A percentile compares a stretch with the other conserved stretches of the same genome.
These are phyloP conservation scores for Simmondsia chinensis DNA, from an alignment of 148 eudicot genomes.

Conservation along the genomic window DNA sequence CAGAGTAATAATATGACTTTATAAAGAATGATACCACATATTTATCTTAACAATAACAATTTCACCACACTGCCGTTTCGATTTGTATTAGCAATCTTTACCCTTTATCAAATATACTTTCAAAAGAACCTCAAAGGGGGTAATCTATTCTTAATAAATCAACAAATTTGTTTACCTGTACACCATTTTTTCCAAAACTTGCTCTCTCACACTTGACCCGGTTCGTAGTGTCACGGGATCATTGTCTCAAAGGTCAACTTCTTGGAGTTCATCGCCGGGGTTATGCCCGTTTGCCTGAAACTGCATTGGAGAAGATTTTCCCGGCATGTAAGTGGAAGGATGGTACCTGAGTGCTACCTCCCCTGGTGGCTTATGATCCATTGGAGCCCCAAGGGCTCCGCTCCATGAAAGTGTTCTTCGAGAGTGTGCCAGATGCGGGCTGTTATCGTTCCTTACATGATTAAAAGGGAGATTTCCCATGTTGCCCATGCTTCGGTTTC, in stretches of 20 bases:
- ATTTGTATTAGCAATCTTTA: neutral
- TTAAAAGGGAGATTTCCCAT: no score
- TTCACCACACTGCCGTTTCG: neutral
- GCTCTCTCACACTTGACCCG: neutral
- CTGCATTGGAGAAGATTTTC: conserved; percentile 16
- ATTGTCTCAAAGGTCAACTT: conserved; percentile 17
- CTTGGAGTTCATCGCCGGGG: conserved; percentile 17
- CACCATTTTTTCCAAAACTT: conserved; percentile 14
- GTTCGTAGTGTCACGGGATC: no score
- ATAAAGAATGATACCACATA: no score
- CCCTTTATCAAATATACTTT: conserved; percentile 3
- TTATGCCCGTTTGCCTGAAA: conserved; percentile 17
- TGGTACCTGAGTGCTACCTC: conserved; percentile 31
- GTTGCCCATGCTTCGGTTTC: conserved; percentile 57
- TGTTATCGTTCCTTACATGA: conserved; percentile 7
- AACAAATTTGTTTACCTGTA: conserved; percentile 24
- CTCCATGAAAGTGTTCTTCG: conserved; percentile 84
- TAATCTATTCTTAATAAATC: conserved; percentile 13
- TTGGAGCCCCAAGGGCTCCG: conserved; percentile 27
- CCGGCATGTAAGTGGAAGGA: conserved; percentile 19
- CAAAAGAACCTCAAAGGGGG: conserved; percentile 1
- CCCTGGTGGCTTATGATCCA: conserved; percentile 30
- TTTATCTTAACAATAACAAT: neutral
- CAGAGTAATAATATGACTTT: no score
- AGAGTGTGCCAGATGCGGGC: conserved; percentile 24